A percentile compares a stretch with the other conserved stretches of the same genome.
Evolutionary conservation across 2,329 filamentous ascomycete species (phyloP).

Genomic region (Zopfia rhizophila): DNA sequence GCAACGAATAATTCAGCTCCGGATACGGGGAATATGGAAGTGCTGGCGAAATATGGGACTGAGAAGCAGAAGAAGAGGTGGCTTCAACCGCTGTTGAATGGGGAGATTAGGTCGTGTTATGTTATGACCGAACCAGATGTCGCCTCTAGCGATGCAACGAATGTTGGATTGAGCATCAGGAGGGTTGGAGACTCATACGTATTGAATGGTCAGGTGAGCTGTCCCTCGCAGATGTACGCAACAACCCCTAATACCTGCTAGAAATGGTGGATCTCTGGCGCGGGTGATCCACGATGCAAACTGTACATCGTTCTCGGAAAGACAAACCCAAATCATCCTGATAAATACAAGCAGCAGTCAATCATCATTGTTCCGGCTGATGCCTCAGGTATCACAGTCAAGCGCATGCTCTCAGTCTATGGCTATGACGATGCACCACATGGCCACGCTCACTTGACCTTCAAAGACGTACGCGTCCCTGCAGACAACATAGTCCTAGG

Average conservation of each 20-base stretch:
- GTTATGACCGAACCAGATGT: slow-evolving; percentile 91
- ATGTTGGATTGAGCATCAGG: slow-evolving; percentile 83
- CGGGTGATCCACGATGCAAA: slow-evolving; percentile 87
- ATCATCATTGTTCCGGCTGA: slow-evolving; percentile 85
- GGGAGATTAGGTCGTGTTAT: slow-evolving; percentile 85
- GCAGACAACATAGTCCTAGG: slow-evolving; percentile 84
- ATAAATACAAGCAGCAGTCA: slow-evolving; percentile 87
- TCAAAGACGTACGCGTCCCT: slow-evolving; percentile 88
- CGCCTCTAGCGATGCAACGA: slow-evolving; percentile 87
- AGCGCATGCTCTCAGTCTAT: slow-evolving; percentile 91
- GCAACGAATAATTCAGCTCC: slow-evolving; percentile 89
- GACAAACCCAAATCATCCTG: slow-evolving; percentile 76
- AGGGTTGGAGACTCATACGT: slow-evolving; percentile 87
- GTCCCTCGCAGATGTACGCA: not conserved
- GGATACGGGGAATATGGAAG: slow-evolving; percentile 94
- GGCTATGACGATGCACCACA: slow-evolving; percentile 98
- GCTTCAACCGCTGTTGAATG: slow-evolving; percentile 81
- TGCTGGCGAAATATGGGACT: slow-evolving; percentile 87
- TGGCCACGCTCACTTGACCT: slow-evolving; percentile 89
- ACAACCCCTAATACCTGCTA: slow-evolving; percentile 64
- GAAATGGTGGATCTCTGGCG: slow-evolving; percentile 99
- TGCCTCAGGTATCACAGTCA: slow-evolving; percentile 83
- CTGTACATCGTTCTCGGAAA: slow-evolving; percentile 97
- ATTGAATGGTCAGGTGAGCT: slow-evolving; percentile 80
- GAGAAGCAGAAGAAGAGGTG: slow-evolving; percentile 84